These are phyloP conservation scores for Xylaria grammica DNA, from an alignment of 495 filamentous ascomycete species.

Conservation along the genomic window DNA sequence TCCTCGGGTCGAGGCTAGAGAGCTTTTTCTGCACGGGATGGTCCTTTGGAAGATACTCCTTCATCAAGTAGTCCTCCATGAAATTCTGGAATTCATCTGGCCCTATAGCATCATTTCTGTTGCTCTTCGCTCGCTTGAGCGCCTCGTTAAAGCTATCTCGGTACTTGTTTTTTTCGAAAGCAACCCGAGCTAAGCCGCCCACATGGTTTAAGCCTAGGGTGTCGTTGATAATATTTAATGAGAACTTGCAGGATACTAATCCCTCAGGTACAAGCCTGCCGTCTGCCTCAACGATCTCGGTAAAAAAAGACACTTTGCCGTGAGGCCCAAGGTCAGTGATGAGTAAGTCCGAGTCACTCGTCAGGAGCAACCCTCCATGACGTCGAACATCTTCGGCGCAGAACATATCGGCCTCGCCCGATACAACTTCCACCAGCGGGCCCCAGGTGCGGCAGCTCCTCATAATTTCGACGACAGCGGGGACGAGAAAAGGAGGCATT, in stretches of 20 bases:
- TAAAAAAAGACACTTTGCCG: conserved; percentile 64
- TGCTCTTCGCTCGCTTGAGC: conserved; percentile 22
- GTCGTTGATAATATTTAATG: conserved; percentile 34
- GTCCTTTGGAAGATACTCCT: conserved; percentile 26
- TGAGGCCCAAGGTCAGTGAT: conserved; percentile 65
- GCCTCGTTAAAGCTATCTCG: conserved; percentile 22
- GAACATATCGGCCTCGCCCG: conserved; percentile 73
- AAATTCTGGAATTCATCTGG: conserved; percentile 26
- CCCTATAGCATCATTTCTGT: conserved; percentile 19
- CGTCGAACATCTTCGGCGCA: conserved; percentile 64
- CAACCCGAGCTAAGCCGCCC: conserved; percentile 33
- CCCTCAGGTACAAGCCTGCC: conserved; percentile 15
- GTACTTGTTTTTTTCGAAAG: conserved; percentile 26
- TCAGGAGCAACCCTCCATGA: conserved; percentile 61
- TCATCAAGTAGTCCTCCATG: conserved; percentile 26
- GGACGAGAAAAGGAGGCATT: conserved; percentile 68
- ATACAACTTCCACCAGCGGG: conserved; percentile 58
- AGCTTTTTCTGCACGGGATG: conserved; percentile 30
- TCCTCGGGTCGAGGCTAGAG: conserved; percentile 34
- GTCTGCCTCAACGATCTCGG: conserved; percentile 44
- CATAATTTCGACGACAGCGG: conserved; percentile 69
- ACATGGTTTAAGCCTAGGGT: conserved; percentile 24
- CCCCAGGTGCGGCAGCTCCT: conserved; percentile 49
- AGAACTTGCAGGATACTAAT: conserved; percentile 26
- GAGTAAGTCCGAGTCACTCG: conserved; percentile 77